Evolutionary conservation across 345 rosid species (phyloP), one percentile per base, ranked within the genome.

Genomic region (Corymbia maculata): DNA sequence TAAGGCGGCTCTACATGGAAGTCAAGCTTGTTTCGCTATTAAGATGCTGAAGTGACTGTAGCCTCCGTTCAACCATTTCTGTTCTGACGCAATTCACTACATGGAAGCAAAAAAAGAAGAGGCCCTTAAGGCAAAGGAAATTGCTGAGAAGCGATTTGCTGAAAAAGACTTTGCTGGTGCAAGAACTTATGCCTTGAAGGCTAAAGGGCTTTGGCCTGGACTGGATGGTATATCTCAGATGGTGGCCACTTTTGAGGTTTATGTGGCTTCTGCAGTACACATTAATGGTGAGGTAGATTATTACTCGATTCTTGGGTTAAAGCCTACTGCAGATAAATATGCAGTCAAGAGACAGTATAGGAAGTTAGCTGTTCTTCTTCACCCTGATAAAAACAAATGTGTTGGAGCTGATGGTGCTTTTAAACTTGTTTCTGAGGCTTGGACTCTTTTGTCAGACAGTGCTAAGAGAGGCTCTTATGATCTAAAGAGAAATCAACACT

Each of bases 381-480:
- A 98, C 88, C 98, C 99, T 50, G 99, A 98, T 89, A 96, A 97
- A 93, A 98, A 95, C 94, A 97, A 96, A 92, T 92, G 96, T 49
- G 92, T 97, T 55, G 99, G 99, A 87, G 99, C 99, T 88, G 98
- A 96, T 92, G 99, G 99, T 85, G 99, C 99, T 2, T 98, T 98
- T 91, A 96, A 96, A 90, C 95, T 98, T 91, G 94, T 97, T 87
- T 97, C 98, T 32, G 99, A 98, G 92, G 99, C 99, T 2, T 98
- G 99, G 99, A 93, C 92, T 66, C 89, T 94, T 86, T 91, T 98
- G 92, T 96, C 98, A 0, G 97, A 95, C 88, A 94, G 91, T 89
- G 90, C 92, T 80, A 93, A 94, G 92, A 96, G 95, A 92, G 94
- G 93, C 88, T 92, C 97, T 59, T 94, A 93, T 87, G 94, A 98